Conservation (phyloP, 352 stramenopile species). For the Phytophthora tubulina region DNA sequence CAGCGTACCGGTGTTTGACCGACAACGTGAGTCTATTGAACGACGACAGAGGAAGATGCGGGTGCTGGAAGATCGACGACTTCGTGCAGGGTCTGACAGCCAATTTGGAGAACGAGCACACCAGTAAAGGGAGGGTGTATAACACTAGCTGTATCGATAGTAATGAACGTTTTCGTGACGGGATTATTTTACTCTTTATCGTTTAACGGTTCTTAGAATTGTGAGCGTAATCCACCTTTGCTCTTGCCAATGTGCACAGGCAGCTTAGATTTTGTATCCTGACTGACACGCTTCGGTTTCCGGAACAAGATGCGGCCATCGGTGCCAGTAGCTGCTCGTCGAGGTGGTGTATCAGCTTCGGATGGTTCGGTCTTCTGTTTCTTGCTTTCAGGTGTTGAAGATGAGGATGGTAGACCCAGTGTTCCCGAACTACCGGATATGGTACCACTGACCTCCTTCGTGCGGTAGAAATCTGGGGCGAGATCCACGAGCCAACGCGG, state of each 20-base stretch:
- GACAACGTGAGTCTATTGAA: constrained; percentile 81
- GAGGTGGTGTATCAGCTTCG: constrained; percentile 28
- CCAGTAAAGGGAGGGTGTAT: constrained; percentile 24
- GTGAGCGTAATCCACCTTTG: constrained; percentile 80
- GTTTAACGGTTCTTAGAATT: constrained; percentile 57
- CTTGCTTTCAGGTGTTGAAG: constrained; percentile 20
- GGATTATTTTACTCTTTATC: constrained; percentile 6
- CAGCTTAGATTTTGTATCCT: constrained; percentile 53
- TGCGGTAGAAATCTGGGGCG: constrained; percentile 78
- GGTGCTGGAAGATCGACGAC: constrained; percentile 68
- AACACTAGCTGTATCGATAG: constrained; percentile 44
- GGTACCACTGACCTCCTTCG: constrained; percentile 70
- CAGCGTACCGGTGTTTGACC: constrained; percentile 82
- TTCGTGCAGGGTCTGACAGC: constrained; percentile 51
- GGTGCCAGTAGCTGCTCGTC: constrained; percentile 28
- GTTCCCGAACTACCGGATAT: constrained; percentile 76
- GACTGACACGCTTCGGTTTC: constrained; percentile 52
- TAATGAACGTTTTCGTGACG: constrained; percentile 56
- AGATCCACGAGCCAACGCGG: constrained; percentile 77
- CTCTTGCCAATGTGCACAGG: constrained; percentile 86
- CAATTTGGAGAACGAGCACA: constrained; percentile 40
- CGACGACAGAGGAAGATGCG: constrained; percentile 78
- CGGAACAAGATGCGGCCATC: constrained; percentile 81
- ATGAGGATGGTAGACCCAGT: constrained; percentile 67
- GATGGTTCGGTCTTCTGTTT: constrained; percentile 36